Evolutionary conservation across 805 yeast genomes (phyloP).

Genomic region (Saturnispora kantuleensis): DNA sequence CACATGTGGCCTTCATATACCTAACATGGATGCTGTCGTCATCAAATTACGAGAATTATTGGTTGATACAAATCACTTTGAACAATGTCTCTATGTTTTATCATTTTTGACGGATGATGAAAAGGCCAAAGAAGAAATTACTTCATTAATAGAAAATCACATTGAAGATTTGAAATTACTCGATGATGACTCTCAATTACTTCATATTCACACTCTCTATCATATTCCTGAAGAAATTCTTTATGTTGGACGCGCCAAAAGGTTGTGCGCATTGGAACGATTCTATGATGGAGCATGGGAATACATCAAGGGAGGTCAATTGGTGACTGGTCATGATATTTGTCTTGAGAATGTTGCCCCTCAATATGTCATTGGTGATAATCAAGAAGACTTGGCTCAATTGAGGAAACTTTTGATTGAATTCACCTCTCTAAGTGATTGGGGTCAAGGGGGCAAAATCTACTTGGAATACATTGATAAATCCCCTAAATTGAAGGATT

Average conservation of each 20-base stretch:
- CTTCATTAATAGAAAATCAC: slow-evolving; percentile 27
- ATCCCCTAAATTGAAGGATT: neutral
- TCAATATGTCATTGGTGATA: slow-evolving; percentile 44
- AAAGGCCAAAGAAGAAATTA: slow-evolving; percentile 33
- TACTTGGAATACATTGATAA: slow-evolving; percentile 39
- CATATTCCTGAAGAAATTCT: slow-evolving; percentile 40
- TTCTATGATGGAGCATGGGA: slow-evolving; percentile 46
- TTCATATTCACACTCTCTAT: slow-evolving; percentile 30
- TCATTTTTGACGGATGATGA: slow-evolving; percentile 45
- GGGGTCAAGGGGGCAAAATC: slow-evolving; percentile 51
- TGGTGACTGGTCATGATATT: slow-evolving; percentile 54
- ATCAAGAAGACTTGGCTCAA: slow-evolving; percentile 14
- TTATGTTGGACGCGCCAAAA: slow-evolving; percentile 51
- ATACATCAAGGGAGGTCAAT: slow-evolving; percentile 49
- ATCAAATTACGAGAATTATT: slow-evolving; percentile 42
- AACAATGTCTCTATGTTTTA: slow-evolving; percentile 54
- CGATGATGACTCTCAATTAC: slow-evolving; percentile 22
- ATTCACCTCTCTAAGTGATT: slow-evolving; percentile 37
- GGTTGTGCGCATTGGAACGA: slow-evolving; percentile 39
- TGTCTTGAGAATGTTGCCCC: slow-evolving; percentile 64
- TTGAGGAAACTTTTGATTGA: slow-evolving; percentile 31
- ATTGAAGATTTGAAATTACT: slow-evolving; percentile 25
- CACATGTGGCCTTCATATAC: slow-evolving; percentile 10
- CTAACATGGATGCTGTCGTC: slow-evolving; percentile 15
- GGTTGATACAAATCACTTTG: slow-evolving; percentile 36